Evolutionary conservation across 108 stramenopile genomes (phyloP).

Genomic region (Discostella pseudostelligera): DNA sequence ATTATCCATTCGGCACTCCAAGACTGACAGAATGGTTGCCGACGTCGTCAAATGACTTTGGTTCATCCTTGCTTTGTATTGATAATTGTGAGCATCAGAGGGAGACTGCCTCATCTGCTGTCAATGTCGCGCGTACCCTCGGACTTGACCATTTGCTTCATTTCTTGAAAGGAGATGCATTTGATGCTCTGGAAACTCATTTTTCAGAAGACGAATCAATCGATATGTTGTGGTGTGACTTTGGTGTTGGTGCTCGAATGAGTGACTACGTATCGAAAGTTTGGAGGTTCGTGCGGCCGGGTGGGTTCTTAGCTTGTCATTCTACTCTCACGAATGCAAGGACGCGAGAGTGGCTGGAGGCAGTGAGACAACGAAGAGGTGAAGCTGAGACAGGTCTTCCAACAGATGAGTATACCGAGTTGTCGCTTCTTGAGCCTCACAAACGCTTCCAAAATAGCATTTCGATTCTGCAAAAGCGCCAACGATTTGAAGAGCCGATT

Average conservation of each 20-base stretch:
- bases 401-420: conserved; percentile 53
- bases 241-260: conserved; percentile 80
- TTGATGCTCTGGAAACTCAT: conserved; percentile 51
- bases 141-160: conserved; percentile 64
- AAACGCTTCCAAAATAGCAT: conserved; percentile 77
- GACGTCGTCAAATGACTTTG: conserved; percentile 2
- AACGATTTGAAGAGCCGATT: conserved; percentile 57
- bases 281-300: conserved; percentile 68
- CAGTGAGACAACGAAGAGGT: conserved; percentile 31
- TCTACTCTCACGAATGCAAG: conserved; percentile 72
- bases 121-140: conserved; percentile 59
- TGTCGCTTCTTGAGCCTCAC: conserved; percentile 77
- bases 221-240: conserved; percentile 87
- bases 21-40: conserved; percentile 26
- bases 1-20: conserved; percentile 67
- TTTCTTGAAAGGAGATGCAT: conserved; percentile 74
- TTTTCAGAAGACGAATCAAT: conserved; percentile 48
- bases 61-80: conserved; percentile 62
- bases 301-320: conserved; percentile 77
- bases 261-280: conserved; percentile 54
- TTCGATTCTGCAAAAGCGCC: conserved; percentile 73
- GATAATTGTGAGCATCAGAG: conserved; percentile 85
- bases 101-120: conserved; percentile 70
- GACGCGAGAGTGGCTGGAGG: conserved; percentile 79
- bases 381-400: conserved; percentile 64